phyloP scores from a whole-genome alignment of 192 early-diverging fungal genomes.

The Entomortierella parvispora region DNA sequence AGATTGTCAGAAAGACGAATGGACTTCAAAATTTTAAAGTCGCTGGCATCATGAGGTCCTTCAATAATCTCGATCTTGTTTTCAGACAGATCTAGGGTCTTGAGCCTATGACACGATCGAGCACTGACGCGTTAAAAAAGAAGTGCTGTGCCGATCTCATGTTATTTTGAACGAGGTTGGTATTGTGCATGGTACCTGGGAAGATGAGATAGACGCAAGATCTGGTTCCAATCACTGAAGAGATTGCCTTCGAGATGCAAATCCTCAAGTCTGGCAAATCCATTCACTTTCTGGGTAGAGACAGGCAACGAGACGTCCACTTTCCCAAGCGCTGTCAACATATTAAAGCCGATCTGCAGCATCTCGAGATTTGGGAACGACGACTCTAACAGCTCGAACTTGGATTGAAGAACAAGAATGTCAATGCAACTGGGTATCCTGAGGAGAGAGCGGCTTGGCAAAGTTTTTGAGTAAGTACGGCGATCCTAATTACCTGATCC shows the following conservation, averaged over 20 bases:
- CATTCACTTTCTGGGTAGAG: constrained; percentile 22
- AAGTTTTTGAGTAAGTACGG: neutral
- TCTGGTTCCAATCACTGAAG: constrained; percentile 56
- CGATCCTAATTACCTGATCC: constrained; percentile 17
- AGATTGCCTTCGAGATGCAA: constrained; percentile 62
- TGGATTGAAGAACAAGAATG: neutral
- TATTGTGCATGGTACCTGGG: constrained; percentile 62
- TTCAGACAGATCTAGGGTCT: constrained; percentile 55
- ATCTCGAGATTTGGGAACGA: constrained; percentile 57
- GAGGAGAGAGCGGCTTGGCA: neutral
- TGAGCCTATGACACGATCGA: constrained; percentile 33
- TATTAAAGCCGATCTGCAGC: constrained; percentile 63
- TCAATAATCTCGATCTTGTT: constrained; percentile 45
- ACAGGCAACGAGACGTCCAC: neutral
- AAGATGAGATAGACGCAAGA: constrained; percentile 49
- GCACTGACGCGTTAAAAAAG: neutral
- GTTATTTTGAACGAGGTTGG: too few relatives aligned
- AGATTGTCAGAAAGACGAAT: constrained; percentile 58
- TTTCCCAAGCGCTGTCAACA: constrained; percentile 31
- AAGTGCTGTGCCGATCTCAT: too few relatives aligned
- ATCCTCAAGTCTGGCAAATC: constrained; percentile 56
- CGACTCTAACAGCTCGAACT: constrained; percentile 55
- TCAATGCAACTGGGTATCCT: too few relatives aligned
- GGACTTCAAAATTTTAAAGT: constrained; percentile 47
- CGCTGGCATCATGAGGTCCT: constrained; percentile 23